phyloP scores from a whole-genome alignment of 2,329 filamentous ascomycete species.

The Ophiostoma sp. region DNA sequence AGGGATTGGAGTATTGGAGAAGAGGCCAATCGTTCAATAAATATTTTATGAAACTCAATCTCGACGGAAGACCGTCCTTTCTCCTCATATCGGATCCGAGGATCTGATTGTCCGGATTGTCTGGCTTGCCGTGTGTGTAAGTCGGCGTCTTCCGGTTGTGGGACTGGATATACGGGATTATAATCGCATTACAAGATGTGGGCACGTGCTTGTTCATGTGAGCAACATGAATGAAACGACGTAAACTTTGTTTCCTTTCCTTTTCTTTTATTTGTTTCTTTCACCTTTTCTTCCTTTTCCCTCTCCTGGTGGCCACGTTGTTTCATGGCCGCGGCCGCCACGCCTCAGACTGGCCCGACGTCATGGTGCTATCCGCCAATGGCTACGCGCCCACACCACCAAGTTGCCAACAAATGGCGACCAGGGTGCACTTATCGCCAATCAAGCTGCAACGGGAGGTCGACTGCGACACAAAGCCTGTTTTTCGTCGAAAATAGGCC shows the following conservation, averaged over 20 bases:
- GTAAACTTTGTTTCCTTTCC: not conserved
- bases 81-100: not conserved
- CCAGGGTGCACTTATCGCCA: not conserved
- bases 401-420: not conserved
- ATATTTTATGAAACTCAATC: not conserved
- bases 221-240: not conserved
- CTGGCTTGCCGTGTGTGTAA: too few relatives aligned
- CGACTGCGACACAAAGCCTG: conserved; percentile 6
- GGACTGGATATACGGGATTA: not conserved
- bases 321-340: not conserved
- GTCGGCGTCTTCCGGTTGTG: not conserved
- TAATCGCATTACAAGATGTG: not conserved
- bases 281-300: too few relatives aligned
- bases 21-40: too few relatives aligned
- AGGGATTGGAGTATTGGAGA: not conserved
- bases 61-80: not conserved
- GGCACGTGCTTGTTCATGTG: not conserved
- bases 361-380: conserved; percentile 11
- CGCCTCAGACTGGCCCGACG: not conserved
- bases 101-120: not conserved
- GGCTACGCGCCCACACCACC: conserved; percentile 15
- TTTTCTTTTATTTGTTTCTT: not conserved
- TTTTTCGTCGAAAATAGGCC: not conserved
- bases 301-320: not conserved
- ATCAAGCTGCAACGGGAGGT: not conserved